Percentiles rank a stretch among this genome's conserved stretches.
These are phyloP conservation scores for Ascosphaera acerosa DNA, from an alignment of 2,329 filamentous ascomycete genomes.

Conservation along the genomic window DNA sequence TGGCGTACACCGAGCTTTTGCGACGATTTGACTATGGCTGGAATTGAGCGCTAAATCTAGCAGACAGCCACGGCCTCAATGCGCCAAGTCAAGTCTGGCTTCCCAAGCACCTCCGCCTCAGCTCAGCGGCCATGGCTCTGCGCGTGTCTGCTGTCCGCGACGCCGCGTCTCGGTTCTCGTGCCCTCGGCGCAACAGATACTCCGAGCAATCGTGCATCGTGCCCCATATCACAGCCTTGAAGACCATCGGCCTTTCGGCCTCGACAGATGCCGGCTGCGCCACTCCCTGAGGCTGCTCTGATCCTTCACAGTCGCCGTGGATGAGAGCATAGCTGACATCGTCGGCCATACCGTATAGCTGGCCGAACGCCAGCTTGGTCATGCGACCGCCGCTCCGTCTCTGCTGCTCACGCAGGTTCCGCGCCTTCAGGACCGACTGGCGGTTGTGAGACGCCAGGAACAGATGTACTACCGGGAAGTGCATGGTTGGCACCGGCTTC, in stretches of 20 bases:
- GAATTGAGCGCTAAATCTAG: too few species aligned
- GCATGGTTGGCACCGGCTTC: constrained; percentile 10
- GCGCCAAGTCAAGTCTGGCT: too few species aligned
- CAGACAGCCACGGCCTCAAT: too few species aligned
- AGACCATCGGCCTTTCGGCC: constrained; percentile 21
- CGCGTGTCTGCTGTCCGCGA: constrained; percentile 25
- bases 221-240: constrained; percentile 32
- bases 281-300: too few species aligned
- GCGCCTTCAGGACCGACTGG: constrained; percentile 34
- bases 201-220: constrained; percentile 49
- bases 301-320: constrained; percentile 12
- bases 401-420: constrained; percentile 23
- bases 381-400: constrained; percentile 13
- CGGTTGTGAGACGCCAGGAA: constrained; percentile 67
- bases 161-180: constrained; percentile 32
- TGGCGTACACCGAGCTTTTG: too few species aligned
- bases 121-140: constrained; percentile 25
- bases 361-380: constrained; percentile 27
- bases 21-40: too few species aligned
- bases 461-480: constrained; percentile 32
- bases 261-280: constrained; percentile 15
- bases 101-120: constrained; percentile 19
- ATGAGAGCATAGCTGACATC: constrained; percentile 29
- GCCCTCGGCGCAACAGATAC: constrained; percentile 33
- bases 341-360: constrained; percentile 34